Conservation (phyloP, 164 flowering plant species). For the Dillenia suffruticosa region DNA sequence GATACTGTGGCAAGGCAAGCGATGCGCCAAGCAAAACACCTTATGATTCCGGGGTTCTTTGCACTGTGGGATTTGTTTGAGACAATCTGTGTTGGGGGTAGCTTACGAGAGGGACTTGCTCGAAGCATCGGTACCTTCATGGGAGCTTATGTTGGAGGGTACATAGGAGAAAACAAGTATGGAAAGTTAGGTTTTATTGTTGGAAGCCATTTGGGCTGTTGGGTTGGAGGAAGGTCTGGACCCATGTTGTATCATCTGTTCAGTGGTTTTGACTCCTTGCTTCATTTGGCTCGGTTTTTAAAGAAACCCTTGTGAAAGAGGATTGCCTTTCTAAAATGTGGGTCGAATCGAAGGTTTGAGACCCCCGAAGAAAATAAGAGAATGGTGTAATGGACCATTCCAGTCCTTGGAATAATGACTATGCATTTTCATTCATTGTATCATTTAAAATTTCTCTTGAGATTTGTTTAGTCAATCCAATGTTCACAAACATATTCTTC, state of each 20-base stretch:
- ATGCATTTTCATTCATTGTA: no score
- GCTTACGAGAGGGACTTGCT: constrained; percentile 72
- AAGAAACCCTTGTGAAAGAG: no score
- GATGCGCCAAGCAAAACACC: constrained; percentile 65
- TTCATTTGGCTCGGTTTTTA: constrained; percentile 6
- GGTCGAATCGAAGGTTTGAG: no score
- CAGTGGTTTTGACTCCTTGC: constrained; percentile 64
- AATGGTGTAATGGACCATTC: no score
- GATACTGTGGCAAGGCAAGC: constrained; percentile 83
- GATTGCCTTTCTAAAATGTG: no score
- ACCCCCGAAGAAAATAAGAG: no score
- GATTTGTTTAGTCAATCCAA: no score
- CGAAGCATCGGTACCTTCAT: constrained; percentile 82
- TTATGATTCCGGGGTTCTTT: constrained; percentile 78
- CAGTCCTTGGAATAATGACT: no score
- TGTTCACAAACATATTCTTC: no score
- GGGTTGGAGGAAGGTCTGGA: constrained; percentile 87
- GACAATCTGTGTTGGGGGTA: constrained; percentile 83
- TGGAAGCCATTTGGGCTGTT: constrained; percentile 88
- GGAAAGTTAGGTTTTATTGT: constrained; percentile 85
- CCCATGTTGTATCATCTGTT: constrained; percentile 81
- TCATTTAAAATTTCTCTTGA: no score
- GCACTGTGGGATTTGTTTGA: constrained; percentile 96
- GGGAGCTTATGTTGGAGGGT: constrained; percentile 79
- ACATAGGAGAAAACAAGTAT: constrained; percentile 65